phyloP scores from a whole-genome alignment of 108 stramenopile species.

The Schizochytrium sp. region DNA sequence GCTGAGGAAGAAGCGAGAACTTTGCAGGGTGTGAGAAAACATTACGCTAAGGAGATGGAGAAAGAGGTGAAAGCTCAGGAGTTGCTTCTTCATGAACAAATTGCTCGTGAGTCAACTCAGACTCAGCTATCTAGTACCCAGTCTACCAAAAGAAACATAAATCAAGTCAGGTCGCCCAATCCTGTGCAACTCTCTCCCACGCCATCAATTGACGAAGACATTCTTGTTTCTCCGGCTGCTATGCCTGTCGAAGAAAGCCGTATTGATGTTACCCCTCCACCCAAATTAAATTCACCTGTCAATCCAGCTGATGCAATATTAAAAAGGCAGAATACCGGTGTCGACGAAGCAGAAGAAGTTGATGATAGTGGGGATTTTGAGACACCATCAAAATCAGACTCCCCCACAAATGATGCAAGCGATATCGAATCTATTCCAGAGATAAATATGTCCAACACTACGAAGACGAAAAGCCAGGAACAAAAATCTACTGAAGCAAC shows the following conservation, averaged over 20 bases:
- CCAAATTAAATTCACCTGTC: neutral
- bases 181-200: conserved; percentile 33
- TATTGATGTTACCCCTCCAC: neutral
- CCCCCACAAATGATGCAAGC: neutral
- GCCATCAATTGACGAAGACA: neutral
- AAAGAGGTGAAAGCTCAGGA: neutral
- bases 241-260: conserved; percentile 15
- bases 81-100: neutral
- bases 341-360: neutral
- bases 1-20: conserved; percentile 27
- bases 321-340: neutral
- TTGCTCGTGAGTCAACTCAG: neutral
- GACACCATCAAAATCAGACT: too few relatives aligned
- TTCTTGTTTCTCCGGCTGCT: conserved; percentile 41
- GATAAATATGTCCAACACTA: neutral
- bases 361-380: neutral
- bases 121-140: neutral
- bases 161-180: neutral
- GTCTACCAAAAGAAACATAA: neutral
- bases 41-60: neutral
- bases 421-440: conserved; percentile 20
- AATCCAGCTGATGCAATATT: neutral
- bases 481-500: neutral
- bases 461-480: neutral
- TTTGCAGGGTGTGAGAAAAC: conserved; percentile 33